Evolutionary conservation across 2,329 filamentous ascomycete species (phyloP).

Genomic region (Cladorrhinum sp.): DNA sequence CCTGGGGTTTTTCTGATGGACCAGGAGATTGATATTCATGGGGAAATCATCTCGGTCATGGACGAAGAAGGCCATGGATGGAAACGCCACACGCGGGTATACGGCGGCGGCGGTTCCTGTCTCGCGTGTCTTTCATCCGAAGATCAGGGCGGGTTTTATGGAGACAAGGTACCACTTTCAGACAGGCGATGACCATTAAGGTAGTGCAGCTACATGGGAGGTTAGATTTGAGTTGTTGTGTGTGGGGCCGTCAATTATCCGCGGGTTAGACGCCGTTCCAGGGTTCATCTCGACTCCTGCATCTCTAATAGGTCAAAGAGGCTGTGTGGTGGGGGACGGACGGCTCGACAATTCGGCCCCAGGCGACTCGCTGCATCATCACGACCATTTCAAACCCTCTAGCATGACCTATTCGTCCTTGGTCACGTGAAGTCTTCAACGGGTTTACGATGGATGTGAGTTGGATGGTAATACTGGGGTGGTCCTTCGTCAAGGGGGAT

Average conservation of each 20-base stretch:
- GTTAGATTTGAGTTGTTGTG: slow-evolving; percentile 3
- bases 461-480: background rate
- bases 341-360: background rate
- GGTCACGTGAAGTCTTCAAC: too few relatives aligned
- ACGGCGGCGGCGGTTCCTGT: slow-evolving; percentile 56
- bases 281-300: background rate
- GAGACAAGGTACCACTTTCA: slow-evolving; percentile 50
- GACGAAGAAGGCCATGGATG: slow-evolving; percentile 49
- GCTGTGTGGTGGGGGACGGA: background rate
- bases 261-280: background rate
- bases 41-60: slow-evolving; percentile 49
- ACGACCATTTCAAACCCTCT: too few relatives aligned
- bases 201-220: background rate
- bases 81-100: slow-evolving; percentile 58
- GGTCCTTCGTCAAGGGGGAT: background rate
- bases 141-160: slow-evolving; percentile 49
- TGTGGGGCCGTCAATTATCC: background rate
- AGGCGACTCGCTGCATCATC: too few relatives aligned
- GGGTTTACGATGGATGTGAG: too few relatives aligned
- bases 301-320: background rate
- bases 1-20: slow-evolving; percentile 21
- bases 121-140: slow-evolving; percentile 52
- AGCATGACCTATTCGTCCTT: too few relatives aligned
- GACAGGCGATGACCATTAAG: slow-evolving; percentile 40
- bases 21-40: slow-evolving; percentile 43